A percentile compares a stretch with the other conserved stretches of the same genome.
Conservation (phyloP, 306 rosid species). For the Sicyos baderoa region DNA sequence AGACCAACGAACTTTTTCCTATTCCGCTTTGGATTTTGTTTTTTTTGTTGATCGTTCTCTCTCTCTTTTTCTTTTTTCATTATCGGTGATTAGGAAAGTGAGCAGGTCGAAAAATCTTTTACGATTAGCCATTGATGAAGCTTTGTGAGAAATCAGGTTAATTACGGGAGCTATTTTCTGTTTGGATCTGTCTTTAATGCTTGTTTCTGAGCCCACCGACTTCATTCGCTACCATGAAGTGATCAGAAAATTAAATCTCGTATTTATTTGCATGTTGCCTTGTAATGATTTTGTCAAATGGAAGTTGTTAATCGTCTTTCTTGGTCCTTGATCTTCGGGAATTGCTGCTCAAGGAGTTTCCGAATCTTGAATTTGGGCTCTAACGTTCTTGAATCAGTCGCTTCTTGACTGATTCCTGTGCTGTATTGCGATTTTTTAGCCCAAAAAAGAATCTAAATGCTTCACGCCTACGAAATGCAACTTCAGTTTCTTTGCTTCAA, state of each 20-base stretch:
- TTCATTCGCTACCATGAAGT: background rate
- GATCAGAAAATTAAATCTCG: background rate
- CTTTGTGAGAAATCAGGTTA: background rate
- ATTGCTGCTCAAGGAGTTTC: background rate
- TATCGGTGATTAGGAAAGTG: background rate
- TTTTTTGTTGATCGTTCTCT: background rate
- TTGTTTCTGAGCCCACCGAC: background rate
- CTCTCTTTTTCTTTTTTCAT: background rate
- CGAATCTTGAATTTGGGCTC: conserved; percentile 3
- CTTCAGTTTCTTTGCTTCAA: conserved; percentile 1
- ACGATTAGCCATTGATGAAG: background rate
- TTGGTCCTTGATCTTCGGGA: background rate
- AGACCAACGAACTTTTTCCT: background rate
- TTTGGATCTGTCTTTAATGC: conserved; percentile 13
- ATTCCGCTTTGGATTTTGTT: background rate
- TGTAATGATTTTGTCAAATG: background rate
- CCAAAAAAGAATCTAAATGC: conserved; percentile 13
- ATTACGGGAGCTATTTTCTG: background rate
- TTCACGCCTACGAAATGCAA: conserved; percentile 9
- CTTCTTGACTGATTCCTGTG: conserved; percentile 1
- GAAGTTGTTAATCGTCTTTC: background rate
- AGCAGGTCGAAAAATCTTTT: conserved; percentile 5
- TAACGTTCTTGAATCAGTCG: background rate
- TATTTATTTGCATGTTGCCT: background rate
- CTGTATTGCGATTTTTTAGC: background rate